phyloP scores from a whole-genome alignment of 2,329 filamentous ascomycete genomes.

The Nemania abortiva region DNA sequence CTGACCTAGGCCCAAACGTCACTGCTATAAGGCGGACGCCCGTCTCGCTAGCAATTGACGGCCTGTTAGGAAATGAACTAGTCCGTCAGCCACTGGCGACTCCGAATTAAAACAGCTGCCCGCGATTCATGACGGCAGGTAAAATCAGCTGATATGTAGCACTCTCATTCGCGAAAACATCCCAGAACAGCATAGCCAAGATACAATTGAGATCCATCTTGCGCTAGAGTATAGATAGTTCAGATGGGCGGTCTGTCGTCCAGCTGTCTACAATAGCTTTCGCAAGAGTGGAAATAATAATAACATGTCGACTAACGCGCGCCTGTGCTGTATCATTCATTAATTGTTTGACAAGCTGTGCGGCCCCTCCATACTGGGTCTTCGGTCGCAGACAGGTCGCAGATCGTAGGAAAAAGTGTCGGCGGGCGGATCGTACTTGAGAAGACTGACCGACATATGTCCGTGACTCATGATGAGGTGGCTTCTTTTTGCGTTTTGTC shows the following conservation, averaged over 20 bases:
- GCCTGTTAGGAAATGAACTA: conserved; percentile 28
- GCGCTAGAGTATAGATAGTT: not conserved
- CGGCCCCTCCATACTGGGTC: conserved; percentile 20
- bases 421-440: not conserved
- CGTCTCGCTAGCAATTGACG: conserved; percentile 10
- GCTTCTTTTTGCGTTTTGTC: conserved; percentile 16
- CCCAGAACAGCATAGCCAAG: conserved; percentile 1
- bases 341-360: conserved; percentile 17
- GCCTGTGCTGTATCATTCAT: conserved; percentile 9
- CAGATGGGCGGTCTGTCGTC: not conserved
- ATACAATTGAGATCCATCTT: not conserved
- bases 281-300: conserved; percentile 8
- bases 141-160: not conserved
- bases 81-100: conserved; percentile 20
- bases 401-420: conserved; percentile 14
- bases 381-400: conserved; percentile 30
- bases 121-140: not conserved
- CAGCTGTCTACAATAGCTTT: conserved; percentile 13
- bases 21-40: conserved; percentile 4
- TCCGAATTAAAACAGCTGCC: conserved; percentile 11
- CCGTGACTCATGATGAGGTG: conserved; percentile 40
- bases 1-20: conserved; percentile 3
- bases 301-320: conserved; percentile 1
- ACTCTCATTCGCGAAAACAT: conserved; percentile 8
- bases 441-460: conserved; percentile 21